Base-by-base conservation (phyloP, 176 grass and related monocot genomes). In the Guadua angustifolia region DNA sequence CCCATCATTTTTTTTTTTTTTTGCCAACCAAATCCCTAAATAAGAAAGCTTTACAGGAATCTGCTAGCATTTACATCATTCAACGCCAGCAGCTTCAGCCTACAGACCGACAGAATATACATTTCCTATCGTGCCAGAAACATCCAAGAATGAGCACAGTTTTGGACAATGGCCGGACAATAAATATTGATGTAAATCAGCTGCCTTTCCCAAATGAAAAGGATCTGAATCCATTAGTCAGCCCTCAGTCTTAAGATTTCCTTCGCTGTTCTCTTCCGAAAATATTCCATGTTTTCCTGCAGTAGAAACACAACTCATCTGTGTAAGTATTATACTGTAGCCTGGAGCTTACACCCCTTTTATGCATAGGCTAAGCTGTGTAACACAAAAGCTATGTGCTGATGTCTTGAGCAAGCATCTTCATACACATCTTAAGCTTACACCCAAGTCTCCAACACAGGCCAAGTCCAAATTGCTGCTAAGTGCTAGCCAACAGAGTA, bases 241-340 rank as follows among this genome's bases (percentile, higher is more conserved):
- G 88, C 89, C 87, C 80, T 89, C 77, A 94, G 80, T 47, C 78
- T 90, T 47, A 92, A 81, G 40, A 99, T 94, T 75, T 95, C 96
- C 69, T 91, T 95, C 7, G 18, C 88, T 67, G 93, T 95, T 75
- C 89, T 93, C 82, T 26, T 91, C 46, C 96, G 85, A 63, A 99
- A 95, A 74, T 99, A 99, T 83, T 86, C 77, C 96, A 99, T 95
- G 74, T 99, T 5, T 67, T 88, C 84, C 96, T 95, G 80, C 69
- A 79, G 87, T 89, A n/a, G 13, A 56, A 42, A 44, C 75, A 57
- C 24, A 78, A 84, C 44, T 68, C n/a, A 71, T 55, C 59, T 32
- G 9, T 33, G 71, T 65, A 47, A 78, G 46, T 29, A 66, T 53
- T 22, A 70, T 63, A 12, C 14, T 19, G 17, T 62, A 25, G 12